Conservation (phyloP, 2,329 filamentous ascomycete genomes). For the Aspergillus unguis region DNA sequence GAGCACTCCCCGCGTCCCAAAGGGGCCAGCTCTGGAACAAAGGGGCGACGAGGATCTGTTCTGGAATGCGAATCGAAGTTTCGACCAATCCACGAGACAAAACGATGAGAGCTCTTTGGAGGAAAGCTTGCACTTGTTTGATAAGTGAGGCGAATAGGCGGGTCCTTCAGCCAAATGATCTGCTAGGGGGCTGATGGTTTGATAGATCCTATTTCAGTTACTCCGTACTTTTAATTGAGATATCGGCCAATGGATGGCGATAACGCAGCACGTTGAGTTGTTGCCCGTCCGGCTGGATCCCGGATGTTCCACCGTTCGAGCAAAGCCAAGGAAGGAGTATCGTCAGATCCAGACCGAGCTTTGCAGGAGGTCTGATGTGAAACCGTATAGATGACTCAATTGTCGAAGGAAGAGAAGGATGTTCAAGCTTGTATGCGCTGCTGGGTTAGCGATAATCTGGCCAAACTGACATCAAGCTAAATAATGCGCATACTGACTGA, state of each 20-base stretch:
- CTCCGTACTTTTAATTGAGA: slow-evolving; percentile 9
- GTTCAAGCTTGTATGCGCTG: neutral
- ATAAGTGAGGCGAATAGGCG: slow-evolving; percentile 23
- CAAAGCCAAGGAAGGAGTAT: slow-evolving; percentile 8
- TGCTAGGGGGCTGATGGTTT: slow-evolving; percentile 4
- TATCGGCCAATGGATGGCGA: slow-evolving; percentile 17
- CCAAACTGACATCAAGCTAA: neutral
- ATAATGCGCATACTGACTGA: neutral
- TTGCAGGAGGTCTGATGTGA: slow-evolving; percentile 8
- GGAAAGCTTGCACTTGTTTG: slow-evolving; percentile 7
- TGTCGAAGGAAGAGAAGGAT: neutral
- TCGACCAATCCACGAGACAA: slow-evolving; percentile 16
- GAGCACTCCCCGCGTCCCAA: slow-evolving; percentile 11
- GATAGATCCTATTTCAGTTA: slow-evolving; percentile 9
- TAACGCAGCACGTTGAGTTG: slow-evolving; percentile 18
- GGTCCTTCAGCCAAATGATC: slow-evolving; percentile 13
- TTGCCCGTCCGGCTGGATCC: slow-evolving; percentile 14
- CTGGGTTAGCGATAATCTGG: neutral
- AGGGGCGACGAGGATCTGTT: slow-evolving; percentile 18
- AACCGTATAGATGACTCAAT: neutral
- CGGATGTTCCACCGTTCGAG: slow-evolving; percentile 17
- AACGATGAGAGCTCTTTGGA: slow-evolving; percentile 21
- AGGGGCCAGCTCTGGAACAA: slow-evolving; percentile 8
- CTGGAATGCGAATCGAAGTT: slow-evolving; percentile 22
- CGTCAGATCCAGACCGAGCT: slow-evolving; percentile 6